Base-by-base conservation (phyloP, 345 rosid genomes). In the Citropsis articulata region DNA sequence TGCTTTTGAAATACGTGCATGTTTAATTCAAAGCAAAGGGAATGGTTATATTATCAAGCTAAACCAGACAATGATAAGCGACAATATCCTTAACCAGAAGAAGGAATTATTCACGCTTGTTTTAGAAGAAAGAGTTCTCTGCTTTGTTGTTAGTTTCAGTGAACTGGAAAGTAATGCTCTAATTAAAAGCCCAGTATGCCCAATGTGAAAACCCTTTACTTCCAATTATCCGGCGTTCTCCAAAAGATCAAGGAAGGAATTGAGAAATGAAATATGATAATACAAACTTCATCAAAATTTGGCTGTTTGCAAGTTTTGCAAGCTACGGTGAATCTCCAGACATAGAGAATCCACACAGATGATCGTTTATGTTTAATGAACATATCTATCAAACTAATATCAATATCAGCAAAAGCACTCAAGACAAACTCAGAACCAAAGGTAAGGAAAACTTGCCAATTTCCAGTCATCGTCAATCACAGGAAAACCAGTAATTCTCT, bases 401-500 rank as follows among this genome's bases (percentile, higher is more conserved):
- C 19, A 61, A 40, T 18, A 73, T 21, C 30, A 40, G n/a, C 10
- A 73, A 61, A 28, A 12, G 12, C 27, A 65, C 71, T 33, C n/a
- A 31, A 19, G 42, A 16, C 2, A 22, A 24, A 63, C 25, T 24
- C 53, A 27, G 16, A 57, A 79, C 18, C 76, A 68, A 73, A 75
- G 78, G 30, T 66, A 53, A 31, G 77, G 50, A 30, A 75, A 73
- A 72, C 86, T 78, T 86, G 89, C 95, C 94, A 91, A 79, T 78
- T 86, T 92, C 94, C 94, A 91, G 76, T 89, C 92, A 60, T 93
- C 92, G 53, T 93, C 96, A 65, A 93, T 83, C 77, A 95, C 99
- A 75, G 99, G 98, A 88, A 93, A 91, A 69, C 98, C 95, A 28
- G 96, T 92, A 81, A 93, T 86, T 87, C 94, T 90, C 75, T 85